Evolutionary conservation across 1,139 yeast species (phyloP), one percentile per base, ranked within the genome.

Genomic region (Debaryomycetaceae sp.): DNA sequence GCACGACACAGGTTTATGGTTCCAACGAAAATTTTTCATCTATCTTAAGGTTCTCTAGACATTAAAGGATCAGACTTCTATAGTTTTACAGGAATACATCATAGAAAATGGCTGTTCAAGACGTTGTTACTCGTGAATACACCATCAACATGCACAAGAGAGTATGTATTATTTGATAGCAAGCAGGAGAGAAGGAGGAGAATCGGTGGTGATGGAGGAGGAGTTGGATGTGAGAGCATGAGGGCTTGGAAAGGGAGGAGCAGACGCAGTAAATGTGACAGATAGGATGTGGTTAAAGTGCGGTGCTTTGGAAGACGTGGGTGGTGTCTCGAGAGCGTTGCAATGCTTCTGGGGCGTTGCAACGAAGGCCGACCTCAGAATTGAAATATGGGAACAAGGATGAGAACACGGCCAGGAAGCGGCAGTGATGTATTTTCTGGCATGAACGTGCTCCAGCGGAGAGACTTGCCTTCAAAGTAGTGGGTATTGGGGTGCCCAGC

Each of bases 61-160:
- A 37, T 22, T 37, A 38, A 41, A 41, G 37, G 37, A 35, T 22
- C 29, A 42, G 37, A 41, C 29, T 43, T 34, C 29, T n/a, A 34
- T 23, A 41, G 45, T 43, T 42, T 43, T 41, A 37, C 17, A 39
- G 13, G 31, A 43, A 41, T 40, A 33, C 24, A 42, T 39, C 39
- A 54, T 53, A 69, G 60, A 81, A 80, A 80, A 87, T 89, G 83
- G 97, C 97, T 78, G 82, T 89, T 76, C 89, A 89, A 82, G 98
- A 93, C 93, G 97, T 90, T 78, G 97, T 95, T 79, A 88, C 99
- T 76, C 96, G 99, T 80, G 99, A 95, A 83, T 95, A 95, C 90
- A 95, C 99, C 84, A 91, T 95, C 80, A 93, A 95, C 91, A 81
- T 93, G 79, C 96, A 90, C 96, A 93, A 90, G 81, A 90, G 98